Base-by-base conservation (phyloP, 352 stramenopile genomes). In the Phytophthora meadii region DNA sequence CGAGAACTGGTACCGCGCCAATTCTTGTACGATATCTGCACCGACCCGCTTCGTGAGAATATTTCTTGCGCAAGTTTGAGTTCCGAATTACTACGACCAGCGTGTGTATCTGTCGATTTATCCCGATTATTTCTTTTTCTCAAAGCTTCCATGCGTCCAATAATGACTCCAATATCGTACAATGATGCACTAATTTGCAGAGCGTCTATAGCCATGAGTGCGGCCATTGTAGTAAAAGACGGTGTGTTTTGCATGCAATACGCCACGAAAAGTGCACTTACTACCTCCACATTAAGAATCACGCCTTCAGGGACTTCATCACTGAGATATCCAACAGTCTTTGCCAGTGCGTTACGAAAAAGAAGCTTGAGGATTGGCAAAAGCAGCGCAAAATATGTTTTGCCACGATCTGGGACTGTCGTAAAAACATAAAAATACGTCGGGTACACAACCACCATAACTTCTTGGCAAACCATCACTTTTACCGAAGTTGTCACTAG, bases 221-320 rank as follows among this genome's bases (percentile, higher is more conserved):
- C 22, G 19, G 8, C 49, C 4, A 49, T 81, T 0, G 59, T 81
- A 10, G 25, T 30, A 9, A 74, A 5, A n/a, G 70, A 81, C 1
- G 49, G 66, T 1, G 73, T 51, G 42, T 64, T 77, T 49, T 84
- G 73, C 64, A 84, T 70, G 54, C 74, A 79, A 42, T 59, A 79
- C 6, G 68, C 32, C 2, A 76, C 62, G 19, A 76, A 85, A 6
- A 81, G 40, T 12, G 74, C 68, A 39, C 71, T 76, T 40, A 74
- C 72, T 42, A 81, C 63, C 34, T 82, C 63, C 14, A 82, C 54
- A 36, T 74, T 79, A 32, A 81, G 64, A 28, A 79, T 77, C 9
- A 82, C 70, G 1, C 66, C 42, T 25, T 60, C 54, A 0, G 66
- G 71, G 22, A 63, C 41, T 40, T 65, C 37, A 7, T 74, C 58